Evolutionary conservation across 768 basidiomycete species (phyloP).

Genomic region (Mycena olivaceomarginata): DNA sequence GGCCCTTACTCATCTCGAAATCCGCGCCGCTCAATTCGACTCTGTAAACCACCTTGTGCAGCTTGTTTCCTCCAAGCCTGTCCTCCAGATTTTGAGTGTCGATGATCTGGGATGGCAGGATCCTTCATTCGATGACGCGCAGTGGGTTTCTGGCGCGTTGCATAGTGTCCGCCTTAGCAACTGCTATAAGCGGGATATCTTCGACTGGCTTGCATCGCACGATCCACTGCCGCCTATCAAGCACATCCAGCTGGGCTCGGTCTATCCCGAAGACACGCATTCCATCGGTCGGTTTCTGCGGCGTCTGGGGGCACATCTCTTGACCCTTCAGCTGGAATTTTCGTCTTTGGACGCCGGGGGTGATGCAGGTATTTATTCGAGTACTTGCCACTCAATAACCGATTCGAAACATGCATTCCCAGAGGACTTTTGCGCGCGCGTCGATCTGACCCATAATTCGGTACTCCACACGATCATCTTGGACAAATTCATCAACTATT

Average conservation of each 20-base stretch:
- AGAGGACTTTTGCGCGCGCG: constrained; percentile 43
- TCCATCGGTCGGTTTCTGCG: constrained; percentile 40
- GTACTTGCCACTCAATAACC: not conserved
- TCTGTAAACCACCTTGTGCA: constrained; percentile 37
- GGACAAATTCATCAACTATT: constrained; percentile 44
- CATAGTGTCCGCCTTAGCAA: constrained; percentile 38
- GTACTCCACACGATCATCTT: constrained; percentile 32
- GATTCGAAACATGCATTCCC: not conserved
- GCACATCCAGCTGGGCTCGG: constrained; percentile 38
- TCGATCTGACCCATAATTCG: constrained; percentile 39
- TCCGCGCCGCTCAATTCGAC: constrained; percentile 38
- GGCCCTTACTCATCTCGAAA: constrained; percentile 33
- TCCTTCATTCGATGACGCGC: constrained; percentile 23
- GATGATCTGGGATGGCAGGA: constrained; percentile 43
- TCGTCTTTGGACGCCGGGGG: constrained; percentile 43
- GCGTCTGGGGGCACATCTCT: constrained; percentile 35
- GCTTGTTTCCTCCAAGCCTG: constrained; percentile 43
- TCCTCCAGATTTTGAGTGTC: constrained; percentile 35
- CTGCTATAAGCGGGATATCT: constrained; percentile 43
- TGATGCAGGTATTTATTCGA: constrained; percentile 34
- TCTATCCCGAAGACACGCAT: constrained; percentile 38
- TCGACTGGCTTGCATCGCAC: constrained; percentile 39
- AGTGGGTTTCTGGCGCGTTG: constrained; percentile 13
- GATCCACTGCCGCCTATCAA: constrained; percentile 30
- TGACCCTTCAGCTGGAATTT: constrained; percentile 39